Base-by-base conservation (phyloP, 2,329 filamentous ascomycete genomes). In the Nectriaceae sp. region DNA sequence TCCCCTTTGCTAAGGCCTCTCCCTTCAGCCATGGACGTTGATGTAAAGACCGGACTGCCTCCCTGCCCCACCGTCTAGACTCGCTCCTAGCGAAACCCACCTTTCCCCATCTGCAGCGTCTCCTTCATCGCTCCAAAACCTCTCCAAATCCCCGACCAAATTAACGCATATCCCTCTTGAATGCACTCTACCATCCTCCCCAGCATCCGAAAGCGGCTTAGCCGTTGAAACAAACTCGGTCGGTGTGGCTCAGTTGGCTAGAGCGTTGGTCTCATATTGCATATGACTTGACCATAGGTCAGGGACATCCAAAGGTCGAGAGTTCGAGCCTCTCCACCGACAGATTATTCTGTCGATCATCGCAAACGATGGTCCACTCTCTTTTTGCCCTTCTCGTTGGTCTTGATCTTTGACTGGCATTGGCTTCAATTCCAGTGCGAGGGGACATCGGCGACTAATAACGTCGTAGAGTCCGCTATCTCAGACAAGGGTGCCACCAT, bases 221-320 rank as follows among this genome's bases (percentile, higher is more conserved):
- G 46, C 24, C 16, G 26, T 39, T 21, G 44, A 26, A 31, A 24
- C 2, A n/a, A 26, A 1, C 5, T 31, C 21, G n/a, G 60, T 62
- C 53, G 53, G 59, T 56, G 54, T 62, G 57, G 59, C 59, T 61
- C 59, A 61, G 59, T 58, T 61, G 59, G 59, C 54, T 61, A 61
- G 59, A 61, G 59, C 59, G 59, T 61, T 61, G 59, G 59, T 61
- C 59, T 61, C 59, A 61, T 61, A 60, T 31, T 19, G 18, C 13
- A 48, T 36, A 57, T 61, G 59, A 61, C 47, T 44, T 61, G 55
- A 21, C 49, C 49, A 18, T 11, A 61, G 47, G 50, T 54, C 53
- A 61, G 51, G 40, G 59, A 46, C 2, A 61, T 61, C 59, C 58
- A 61, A 61, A 61, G 59, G 59, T 61, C 59, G 58, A 61, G 59